Base-by-base conservation (phyloP, 768 basidiomycete species). In the Xerocomellus intermedius region DNA sequence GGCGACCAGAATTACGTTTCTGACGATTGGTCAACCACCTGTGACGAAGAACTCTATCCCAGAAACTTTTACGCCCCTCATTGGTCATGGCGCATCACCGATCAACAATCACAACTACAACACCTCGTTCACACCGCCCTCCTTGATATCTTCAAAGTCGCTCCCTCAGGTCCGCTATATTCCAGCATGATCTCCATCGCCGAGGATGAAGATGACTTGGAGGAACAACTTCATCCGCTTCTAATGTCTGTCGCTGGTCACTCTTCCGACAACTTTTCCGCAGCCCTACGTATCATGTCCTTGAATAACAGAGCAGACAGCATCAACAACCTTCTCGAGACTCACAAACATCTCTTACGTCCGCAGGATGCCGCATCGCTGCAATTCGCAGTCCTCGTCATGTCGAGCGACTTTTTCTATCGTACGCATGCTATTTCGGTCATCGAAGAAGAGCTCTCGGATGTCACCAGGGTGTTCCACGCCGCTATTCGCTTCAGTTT, bases 341-440 rank as follows among this genome's bases (percentile, higher is more conserved):
- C 70, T 0, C 71, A 87, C 60, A 67, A 72, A 1, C 75, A 84
- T 48, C 80, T 87, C 42, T 73, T 88, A n/a, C 84, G 85, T 4
- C 78, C 85, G 1, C 79, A 82, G 14, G 85, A 88, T 47, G 70
- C 78, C 5, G 32, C 63, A 2, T 67, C 74, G 0, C 65, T 84
- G 19, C 84, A 83, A 53, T 56, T 63, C 16, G 81, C 82, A 0
- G 76, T 78, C 9, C 56, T 71, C 16, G 55, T 73, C 38, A 68
- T 85, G 45, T 61, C 74, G 0, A 62, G 64, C 14, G 32, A 62
- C 28, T 56, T 59, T 5, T 38, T 59, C 5, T 69, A 72, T 61
- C 69, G 62, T 8, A 10, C 52, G 22, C 66, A 70, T 28, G 77
- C 74, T 17, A 60, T 81, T 1, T 55, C 71, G 24, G 77, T 85